These are phyloP conservation scores for Centella asiatica DNA, from an alignment of 129 eudicot genomes.

Conservation along the genomic window DNA sequence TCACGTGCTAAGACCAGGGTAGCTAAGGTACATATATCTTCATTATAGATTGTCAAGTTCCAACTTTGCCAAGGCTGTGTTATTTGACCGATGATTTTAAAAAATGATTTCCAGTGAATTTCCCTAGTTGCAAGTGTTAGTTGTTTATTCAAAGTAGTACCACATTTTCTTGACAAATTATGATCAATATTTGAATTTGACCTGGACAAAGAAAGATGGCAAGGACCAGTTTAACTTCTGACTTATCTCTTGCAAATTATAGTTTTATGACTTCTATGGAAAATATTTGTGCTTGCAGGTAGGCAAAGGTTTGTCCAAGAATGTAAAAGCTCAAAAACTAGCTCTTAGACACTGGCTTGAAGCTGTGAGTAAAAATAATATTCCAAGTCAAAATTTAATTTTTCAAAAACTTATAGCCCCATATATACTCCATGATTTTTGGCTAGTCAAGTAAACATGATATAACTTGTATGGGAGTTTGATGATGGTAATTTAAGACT, in stretches of 20 bases:
- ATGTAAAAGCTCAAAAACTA: slow-evolving; percentile 66
- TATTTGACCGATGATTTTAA: neutral
- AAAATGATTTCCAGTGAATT: neutral
- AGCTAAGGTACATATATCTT: slow-evolving; percentile 50
- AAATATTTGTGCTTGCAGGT: slow-evolving; percentile 39
- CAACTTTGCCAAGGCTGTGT: neutral
- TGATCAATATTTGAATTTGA: slow-evolving; percentile 6
- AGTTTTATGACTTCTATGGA: neutral
- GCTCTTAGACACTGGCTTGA: slow-evolving; percentile 89
- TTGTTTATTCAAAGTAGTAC: neutral
- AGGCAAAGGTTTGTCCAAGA: slow-evolving; percentile 70
- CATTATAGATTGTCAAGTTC: neutral
- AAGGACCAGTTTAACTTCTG: neutral
- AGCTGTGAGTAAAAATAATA: slow-evolving; percentile 52
- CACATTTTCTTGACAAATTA: neutral
- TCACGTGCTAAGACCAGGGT: slow-evolving; percentile 68
- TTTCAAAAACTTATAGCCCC: neutral
- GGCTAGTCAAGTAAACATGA: slow-evolving; percentile 5
- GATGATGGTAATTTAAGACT: neutral
- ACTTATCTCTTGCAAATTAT: slow-evolving; percentile 1
- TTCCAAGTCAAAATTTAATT: neutral
- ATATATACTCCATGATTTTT: too few relatives aligned
- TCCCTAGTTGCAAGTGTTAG: neutral
- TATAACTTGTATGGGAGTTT: neutral
- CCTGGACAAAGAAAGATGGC: neutral